phyloP scores from a whole-genome alignment of 202 grass and related monocot genomes.

The Carex arenaria region DNA sequence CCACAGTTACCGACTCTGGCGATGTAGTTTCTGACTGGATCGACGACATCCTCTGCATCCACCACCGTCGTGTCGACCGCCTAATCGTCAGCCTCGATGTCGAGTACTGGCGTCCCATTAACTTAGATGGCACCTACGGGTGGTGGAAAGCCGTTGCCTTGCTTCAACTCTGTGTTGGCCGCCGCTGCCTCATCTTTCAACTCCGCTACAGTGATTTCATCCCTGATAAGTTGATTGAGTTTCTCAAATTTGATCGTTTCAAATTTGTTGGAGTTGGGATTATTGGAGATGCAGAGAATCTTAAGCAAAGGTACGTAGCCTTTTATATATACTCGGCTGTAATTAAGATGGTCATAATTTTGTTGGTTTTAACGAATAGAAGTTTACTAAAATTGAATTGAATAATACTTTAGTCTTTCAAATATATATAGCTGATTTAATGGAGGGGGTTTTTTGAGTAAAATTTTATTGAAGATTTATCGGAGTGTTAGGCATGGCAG shows the following conservation, averaged over 20 bases:
- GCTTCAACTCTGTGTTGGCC: conserved; percentile 40
- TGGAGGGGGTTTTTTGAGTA: too few relatives aligned
- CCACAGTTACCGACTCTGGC: conserved; percentile 32
- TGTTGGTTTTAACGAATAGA: too few relatives aligned
- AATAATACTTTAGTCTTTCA: too few relatives aligned
- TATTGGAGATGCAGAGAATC: not conserved
- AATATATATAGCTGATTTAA: too few relatives aligned
- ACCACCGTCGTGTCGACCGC: not conserved
- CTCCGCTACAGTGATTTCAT: conserved; percentile 20
- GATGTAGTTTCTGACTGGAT: conserved; percentile 20
- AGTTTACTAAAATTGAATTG: too few relatives aligned
- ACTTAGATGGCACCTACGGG: not conserved
- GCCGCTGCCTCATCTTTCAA: conserved; percentile 45
- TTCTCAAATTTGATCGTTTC: conserved; percentile 22
- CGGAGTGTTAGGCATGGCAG: too few relatives aligned
- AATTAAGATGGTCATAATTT: too few relatives aligned
- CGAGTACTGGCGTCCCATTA: conserved; percentile 29
- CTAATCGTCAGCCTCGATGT: conserved; percentile 38
- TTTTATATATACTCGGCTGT: not conserved
- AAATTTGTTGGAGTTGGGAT: conserved; percentile 34
- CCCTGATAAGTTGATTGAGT: not conserved
- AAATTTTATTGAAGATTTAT: too few relatives aligned
- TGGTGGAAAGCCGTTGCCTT: conserved; percentile 20
- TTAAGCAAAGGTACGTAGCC: conserved; percentile 5
- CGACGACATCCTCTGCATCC: not conserved